A percentile compares a stretch with the other conserved stretches of the same genome.
Conservation (phyloP, 1,139 yeast genomes). For the Wickerhamomyces sp. region DNA sequence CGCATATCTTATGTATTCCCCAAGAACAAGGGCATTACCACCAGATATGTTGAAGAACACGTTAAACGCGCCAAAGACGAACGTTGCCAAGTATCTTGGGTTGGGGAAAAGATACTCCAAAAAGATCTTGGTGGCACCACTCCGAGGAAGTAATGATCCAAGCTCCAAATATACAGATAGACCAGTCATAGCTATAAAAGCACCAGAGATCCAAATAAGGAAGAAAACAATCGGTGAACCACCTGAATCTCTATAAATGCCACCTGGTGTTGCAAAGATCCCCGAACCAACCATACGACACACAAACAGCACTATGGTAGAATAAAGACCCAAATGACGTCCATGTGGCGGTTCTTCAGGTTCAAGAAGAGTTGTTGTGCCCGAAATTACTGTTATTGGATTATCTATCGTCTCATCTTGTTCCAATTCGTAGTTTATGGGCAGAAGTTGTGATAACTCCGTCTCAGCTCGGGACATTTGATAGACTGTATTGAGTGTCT, state of each 20-base stretch:
- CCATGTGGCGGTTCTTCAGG: constrained; percentile 51
- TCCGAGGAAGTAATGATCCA: constrained; percentile 53
- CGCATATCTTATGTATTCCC: constrained; percentile 43
- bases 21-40: constrained; percentile 54
- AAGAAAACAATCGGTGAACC: constrained; percentile 49
- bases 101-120: constrained; percentile 48
- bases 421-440: constrained; percentile 7
- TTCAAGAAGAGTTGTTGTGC: constrained; percentile 7
- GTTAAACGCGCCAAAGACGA: constrained; percentile 45
- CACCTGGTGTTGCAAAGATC: constrained; percentile 54
- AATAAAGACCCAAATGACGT: constrained; percentile 50
- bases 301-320: constrained; percentile 48
- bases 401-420: constrained; percentile 12
- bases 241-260: constrained; percentile 52
- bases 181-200: constrained; percentile 49
- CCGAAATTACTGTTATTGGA: constrained; percentile 4
- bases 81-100: constrained; percentile 48
- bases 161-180: constrained; percentile 51
- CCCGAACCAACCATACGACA: constrained; percentile 60
- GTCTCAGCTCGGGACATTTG: too few species aligned
- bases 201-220: constrained; percentile 48
- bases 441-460: background rate
- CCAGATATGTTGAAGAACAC: constrained; percentile 51
- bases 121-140: constrained; percentile 59
- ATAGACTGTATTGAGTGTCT: too few species aligned